These are phyloP conservation scores for Linum lewisii DNA, from an alignment of 345 rosid species.

Conservation along the genomic window DNA sequence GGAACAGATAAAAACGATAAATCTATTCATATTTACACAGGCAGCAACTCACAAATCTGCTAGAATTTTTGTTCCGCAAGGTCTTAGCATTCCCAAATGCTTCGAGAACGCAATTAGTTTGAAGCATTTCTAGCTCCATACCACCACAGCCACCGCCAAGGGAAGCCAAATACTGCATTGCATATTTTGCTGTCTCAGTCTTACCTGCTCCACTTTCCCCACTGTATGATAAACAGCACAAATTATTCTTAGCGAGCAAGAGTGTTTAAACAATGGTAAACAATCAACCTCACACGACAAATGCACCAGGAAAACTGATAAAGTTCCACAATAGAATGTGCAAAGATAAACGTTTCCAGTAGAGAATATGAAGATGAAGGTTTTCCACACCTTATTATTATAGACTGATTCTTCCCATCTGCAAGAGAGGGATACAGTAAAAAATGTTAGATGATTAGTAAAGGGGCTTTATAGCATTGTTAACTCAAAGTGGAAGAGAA, in stretches of 20 bases:
- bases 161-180: constrained; percentile 84
- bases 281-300: constrained; percentile 4
- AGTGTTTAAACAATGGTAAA: constrained; percentile 6
- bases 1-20: not conserved
- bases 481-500: constrained; percentile 11
- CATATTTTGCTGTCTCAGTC: constrained; percentile 92
- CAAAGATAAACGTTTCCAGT: not conserved
- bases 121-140: constrained; percentile 55
- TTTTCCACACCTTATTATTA: constrained; percentile 72
- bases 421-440: constrained; percentile 22
- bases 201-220: constrained; percentile 99
- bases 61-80: constrained; percentile 79
- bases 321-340: not conserved
- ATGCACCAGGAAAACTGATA: constrained; percentile 1
- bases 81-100: constrained; percentile 98
- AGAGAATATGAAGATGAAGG: constrained; percentile 1
- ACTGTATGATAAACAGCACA: constrained; percentile 32
- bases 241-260: not conserved
- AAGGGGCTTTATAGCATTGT: constrained; percentile 6
- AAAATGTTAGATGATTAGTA: not conserved
- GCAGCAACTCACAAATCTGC: constrained; percentile 69
- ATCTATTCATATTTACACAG: not conserved
- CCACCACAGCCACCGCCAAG: constrained; percentile 76
- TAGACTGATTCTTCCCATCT: constrained; percentile 81
- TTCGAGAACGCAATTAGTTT: constrained; percentile 69